Base-by-base conservation (phyloP, 2,329 filamentous ascomycete species). In the Colletotrichum musicola region DNA sequence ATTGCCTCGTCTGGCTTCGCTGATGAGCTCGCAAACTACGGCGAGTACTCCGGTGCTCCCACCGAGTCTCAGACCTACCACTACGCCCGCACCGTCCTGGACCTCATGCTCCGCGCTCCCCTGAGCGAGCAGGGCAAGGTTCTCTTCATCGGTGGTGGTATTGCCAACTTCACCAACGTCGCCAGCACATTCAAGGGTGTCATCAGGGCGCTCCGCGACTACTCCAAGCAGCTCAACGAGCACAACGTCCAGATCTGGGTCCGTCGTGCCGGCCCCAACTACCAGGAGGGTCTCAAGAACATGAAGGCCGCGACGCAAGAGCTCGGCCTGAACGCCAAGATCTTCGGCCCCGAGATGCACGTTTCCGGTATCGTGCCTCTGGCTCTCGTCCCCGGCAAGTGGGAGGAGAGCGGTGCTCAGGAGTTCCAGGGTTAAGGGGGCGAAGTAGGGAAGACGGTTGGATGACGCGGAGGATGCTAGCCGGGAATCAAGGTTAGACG, bases 161-260 rank as follows among this genome's bases (percentile, higher is more conserved):
- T 99, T 89, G 96, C 96, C 88, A 99, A 99, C 92, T 99, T 99
- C 88, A 99, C 96, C 88, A 99, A 98, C 85, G 96, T 99, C 63
- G 96, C 96, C 70, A 96, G 93, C 76, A 99, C 96, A 73, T 99
- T 99, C 92, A 99, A 99, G 90, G 96, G 96, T 86, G 95, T 99
- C 82, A 99, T 99, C 81, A 92, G 94, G 75, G 96, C 96, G 69
- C 89, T 99, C 73, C 91, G 95, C 74, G 96, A 98, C 84, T 94
- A 95, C 75, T 89, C 95, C 70, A 90, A 90, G 72, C 88, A 92
- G 72, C 89, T 99, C 75, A 90, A 90, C 79, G 96, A 99, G 89
- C 96, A 99, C 91, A 97, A 97, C 78, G 93, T 96, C 73, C 92
- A 97, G 85, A 98, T 98, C 86, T 98, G 95, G 96, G 95, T 98